These are phyloP conservation scores for Leccinum aurantiacum DNA, from an alignment of 768 basidiomycete species.

Conservation along the genomic window DNA sequence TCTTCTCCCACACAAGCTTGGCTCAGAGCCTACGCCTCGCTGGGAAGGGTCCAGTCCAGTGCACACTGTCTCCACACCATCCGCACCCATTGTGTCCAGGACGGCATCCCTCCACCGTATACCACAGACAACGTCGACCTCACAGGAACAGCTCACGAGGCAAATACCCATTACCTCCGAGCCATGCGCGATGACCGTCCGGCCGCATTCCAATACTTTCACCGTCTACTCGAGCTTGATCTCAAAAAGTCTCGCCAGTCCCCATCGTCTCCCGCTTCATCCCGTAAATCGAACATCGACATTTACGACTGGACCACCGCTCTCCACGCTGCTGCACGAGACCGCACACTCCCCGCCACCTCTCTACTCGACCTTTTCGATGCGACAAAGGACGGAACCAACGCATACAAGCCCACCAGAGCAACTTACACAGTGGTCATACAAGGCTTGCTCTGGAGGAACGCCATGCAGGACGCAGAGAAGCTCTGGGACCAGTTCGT, in stretches of 20 bases:
- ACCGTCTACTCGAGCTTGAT: constrained; percentile 35
- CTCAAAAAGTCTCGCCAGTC: constrained; percentile 12
- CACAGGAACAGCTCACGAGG: constrained; percentile 33
- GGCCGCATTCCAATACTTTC: constrained; percentile 50
- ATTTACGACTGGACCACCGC: constrained; percentile 49
- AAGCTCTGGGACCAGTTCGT: constrained; percentile 44
- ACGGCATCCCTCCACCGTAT: constrained; percentile 23
- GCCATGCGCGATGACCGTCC: constrained; percentile 40
- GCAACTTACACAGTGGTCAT: constrained; percentile 56
- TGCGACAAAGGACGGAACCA: constrained; percentile 27
- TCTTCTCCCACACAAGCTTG: not conserved
- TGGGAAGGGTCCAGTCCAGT: constrained; percentile 39
- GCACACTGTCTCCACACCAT: constrained; percentile 42
- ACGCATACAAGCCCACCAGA: constrained; percentile 39
- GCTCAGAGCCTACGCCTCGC: constrained; percentile 22
- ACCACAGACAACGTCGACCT: constrained; percentile 7
- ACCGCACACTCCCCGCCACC: constrained; percentile 33
- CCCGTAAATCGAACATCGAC: constrained; percentile 34
- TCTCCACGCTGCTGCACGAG: constrained; percentile 45
- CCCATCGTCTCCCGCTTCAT: not conserved
- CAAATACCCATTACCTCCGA: constrained; percentile 45
- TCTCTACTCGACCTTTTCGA: constrained; percentile 41
- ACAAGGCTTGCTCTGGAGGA: constrained; percentile 48
- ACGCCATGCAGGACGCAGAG: constrained; percentile 40
- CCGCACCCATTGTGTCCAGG: constrained; percentile 26